A percentile compares a stretch with the other conserved stretches of the same genome.
phyloP scores from a whole-genome alignment of 2,329 filamentous ascomycete genomes.

The Trichoderma sp. region DNA sequence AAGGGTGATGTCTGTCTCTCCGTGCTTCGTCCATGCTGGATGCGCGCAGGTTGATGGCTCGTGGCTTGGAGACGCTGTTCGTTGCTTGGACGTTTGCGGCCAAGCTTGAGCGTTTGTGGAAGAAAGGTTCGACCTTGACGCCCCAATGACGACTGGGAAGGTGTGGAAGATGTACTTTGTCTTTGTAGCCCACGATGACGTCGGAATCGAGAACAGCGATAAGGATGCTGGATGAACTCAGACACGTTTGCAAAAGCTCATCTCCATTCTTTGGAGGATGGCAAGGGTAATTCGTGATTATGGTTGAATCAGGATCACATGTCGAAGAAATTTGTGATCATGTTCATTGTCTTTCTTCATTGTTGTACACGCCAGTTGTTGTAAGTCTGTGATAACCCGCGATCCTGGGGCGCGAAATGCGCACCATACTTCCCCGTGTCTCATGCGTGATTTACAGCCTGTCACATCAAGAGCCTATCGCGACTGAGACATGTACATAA shows the following conservation, averaged over 20 bases:
- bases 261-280: too few relatives aligned
- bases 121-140: slow-evolving; percentile 9
- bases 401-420: too few relatives aligned
- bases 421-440: too few relatives aligned
- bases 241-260: too few relatives aligned
- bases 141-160: slow-evolving; percentile 15
- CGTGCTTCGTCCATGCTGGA: neutral
- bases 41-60: neutral
- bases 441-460: too few relatives aligned
- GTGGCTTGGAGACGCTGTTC: neutral
- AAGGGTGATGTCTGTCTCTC: neutral
- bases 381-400: neutral
- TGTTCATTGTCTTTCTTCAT: neutral
- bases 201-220: neutral
- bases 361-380: neutral
- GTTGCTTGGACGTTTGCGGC: slow-evolving; percentile 22
- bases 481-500: too few relatives aligned
- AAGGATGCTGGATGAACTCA: too few relatives aligned
- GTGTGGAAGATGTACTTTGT: neutral
- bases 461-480: too few relatives aligned
- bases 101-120: slow-evolving; percentile 19
- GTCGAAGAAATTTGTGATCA: neutral
- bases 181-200: neutral
- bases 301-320: neutral
- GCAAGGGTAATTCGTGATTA: neutral